These are phyloP conservation scores for Pilasporangium apinafurcum DNA, from an alignment of 352 stramenopile species.

Conservation along the genomic window DNA sequence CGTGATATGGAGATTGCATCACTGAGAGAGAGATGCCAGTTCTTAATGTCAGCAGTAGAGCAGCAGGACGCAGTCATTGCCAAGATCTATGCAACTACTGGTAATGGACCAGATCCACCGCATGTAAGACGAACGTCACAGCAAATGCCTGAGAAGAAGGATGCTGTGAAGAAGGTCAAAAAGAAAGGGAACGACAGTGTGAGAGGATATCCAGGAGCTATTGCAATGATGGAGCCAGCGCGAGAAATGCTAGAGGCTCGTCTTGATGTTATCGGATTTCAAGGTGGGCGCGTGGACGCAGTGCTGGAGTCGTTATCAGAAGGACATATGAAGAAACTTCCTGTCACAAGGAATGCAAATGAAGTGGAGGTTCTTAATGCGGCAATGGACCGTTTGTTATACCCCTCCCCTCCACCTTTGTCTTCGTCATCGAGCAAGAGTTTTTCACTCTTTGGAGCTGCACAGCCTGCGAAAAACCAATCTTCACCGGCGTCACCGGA, in stretches of 20 bases:
- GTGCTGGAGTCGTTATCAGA: constrained; percentile 31
- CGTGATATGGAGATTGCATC: constrained; percentile 67
- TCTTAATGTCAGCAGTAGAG: constrained; percentile 51
- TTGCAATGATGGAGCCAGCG: constrained; percentile 24
- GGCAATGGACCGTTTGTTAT: constrained; percentile 10
- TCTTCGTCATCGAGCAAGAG: constrained; percentile 21
- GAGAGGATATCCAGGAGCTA: constrained; percentile 15
- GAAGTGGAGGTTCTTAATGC: constrained; percentile 1
- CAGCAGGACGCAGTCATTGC: constrained; percentile 76
- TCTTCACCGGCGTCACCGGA: constrained; percentile 2
- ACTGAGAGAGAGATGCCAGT: constrained; percentile 58
- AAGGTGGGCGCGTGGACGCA: constrained; percentile 18
- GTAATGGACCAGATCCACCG: constrained; percentile 1
- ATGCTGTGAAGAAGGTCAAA: constrained; percentile 1
- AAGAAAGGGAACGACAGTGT: constrained; percentile 10
- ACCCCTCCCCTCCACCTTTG: constrained; percentile 14
- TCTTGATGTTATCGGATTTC: constrained; percentile 47
- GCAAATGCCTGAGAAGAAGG: constrained; percentile 2
- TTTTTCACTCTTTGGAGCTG: constrained; percentile 7
- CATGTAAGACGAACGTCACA: constrained; percentile 1
- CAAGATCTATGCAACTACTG: constrained; percentile 58
- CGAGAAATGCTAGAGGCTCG: constrained; percentile 34
- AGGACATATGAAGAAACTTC: too few relatives aligned
- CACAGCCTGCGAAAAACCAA: neutral
- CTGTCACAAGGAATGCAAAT: too few relatives aligned